Conservation (phyloP, 2,329 filamentous ascomycete species). For the Sclerotiophoma versabilis region DNA sequence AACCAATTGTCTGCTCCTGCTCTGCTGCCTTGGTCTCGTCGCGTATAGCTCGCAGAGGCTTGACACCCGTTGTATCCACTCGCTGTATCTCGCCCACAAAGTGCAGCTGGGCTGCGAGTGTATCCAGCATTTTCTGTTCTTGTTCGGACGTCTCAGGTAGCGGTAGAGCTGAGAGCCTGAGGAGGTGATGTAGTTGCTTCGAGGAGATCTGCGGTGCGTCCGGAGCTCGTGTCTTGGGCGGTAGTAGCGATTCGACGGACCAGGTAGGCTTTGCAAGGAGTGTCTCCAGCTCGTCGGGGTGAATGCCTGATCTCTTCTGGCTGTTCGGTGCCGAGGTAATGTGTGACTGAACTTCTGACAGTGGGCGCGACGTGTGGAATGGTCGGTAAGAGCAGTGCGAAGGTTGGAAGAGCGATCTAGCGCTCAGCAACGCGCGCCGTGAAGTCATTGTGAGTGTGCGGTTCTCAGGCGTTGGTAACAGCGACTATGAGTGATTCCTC, state of each 20-base stretch:
- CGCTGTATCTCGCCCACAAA: slow-evolving; percentile 89
- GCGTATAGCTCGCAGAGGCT: slow-evolving; percentile 78
- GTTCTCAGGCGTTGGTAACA: not conserved
- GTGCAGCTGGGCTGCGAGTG: slow-evolving; percentile 80
- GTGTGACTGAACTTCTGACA: not conserved
- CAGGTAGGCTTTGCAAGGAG: slow-evolving; percentile 75
- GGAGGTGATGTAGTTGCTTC: slow-evolving; percentile 78
- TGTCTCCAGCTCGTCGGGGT: slow-evolving; percentile 43
- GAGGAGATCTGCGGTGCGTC: slow-evolving; percentile 62
- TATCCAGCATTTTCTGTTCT: slow-evolving; percentile 74
- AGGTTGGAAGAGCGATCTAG: slow-evolving; percentile 3
- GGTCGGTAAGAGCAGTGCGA: slow-evolving; percentile 11
- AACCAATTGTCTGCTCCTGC: slow-evolving; percentile 64
- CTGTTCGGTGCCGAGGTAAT: not conserved
- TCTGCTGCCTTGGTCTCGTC: slow-evolving; percentile 73
- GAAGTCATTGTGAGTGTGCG: slow-evolving; percentile 21
- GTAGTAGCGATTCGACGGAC: slow-evolving; percentile 81
- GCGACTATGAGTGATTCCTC: not conserved
- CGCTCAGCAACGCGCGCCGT: slow-evolving; percentile 8
- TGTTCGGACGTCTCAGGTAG: slow-evolving; percentile 68
- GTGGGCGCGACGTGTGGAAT: slow-evolving; percentile 11
- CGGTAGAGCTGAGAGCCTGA: slow-evolving; percentile 88
- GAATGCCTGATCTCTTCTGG: slow-evolving; percentile 21
- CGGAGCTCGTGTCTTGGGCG: slow-evolving; percentile 48
- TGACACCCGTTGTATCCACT: slow-evolving; percentile 75